A percentile compares a stretch with the other conserved stretches of the same genome.
Conservation (phyloP, 176 grass and related monocot genomes). For the Triticum timopheevii region DNA sequence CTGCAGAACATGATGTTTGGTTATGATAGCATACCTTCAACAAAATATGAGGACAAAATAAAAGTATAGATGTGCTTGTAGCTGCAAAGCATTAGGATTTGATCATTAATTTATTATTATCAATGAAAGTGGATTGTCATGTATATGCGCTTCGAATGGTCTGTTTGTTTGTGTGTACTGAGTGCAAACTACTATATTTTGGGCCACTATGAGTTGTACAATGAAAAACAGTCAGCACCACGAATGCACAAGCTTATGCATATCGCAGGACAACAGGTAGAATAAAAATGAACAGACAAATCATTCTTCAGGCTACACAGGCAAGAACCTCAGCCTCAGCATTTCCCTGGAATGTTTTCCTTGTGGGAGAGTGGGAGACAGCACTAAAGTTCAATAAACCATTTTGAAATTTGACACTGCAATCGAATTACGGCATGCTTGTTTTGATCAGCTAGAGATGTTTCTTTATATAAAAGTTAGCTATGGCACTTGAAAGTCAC, state of each 20-base stretch:
- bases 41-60: not conserved
- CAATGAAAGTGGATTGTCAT: not conserved
- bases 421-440: not conserved
- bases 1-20: conserved; percentile 27
- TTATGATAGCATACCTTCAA: conserved; percentile 11
- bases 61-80: not conserved
- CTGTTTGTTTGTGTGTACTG: not conserved
- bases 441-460: not conserved
- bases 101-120: not conserved
- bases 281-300: not conserved
- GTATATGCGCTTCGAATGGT: not conserved
- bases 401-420: not conserved
- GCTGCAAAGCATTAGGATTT: not conserved
- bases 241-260: not conserved
- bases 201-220: not conserved
- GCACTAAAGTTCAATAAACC: not conserved
- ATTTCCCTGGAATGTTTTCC: not conserved
- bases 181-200: not conserved
- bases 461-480: not conserved
- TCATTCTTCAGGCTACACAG: not conserved
- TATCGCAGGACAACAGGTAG: not conserved
- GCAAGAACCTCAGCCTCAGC: not conserved
- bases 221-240: not conserved
- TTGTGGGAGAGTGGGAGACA: not conserved
- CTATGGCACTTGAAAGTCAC: not conserved